phyloP scores from a whole-genome alignment of 2,329 filamentous ascomycete species.

The Aspergillus sp. region DNA sequence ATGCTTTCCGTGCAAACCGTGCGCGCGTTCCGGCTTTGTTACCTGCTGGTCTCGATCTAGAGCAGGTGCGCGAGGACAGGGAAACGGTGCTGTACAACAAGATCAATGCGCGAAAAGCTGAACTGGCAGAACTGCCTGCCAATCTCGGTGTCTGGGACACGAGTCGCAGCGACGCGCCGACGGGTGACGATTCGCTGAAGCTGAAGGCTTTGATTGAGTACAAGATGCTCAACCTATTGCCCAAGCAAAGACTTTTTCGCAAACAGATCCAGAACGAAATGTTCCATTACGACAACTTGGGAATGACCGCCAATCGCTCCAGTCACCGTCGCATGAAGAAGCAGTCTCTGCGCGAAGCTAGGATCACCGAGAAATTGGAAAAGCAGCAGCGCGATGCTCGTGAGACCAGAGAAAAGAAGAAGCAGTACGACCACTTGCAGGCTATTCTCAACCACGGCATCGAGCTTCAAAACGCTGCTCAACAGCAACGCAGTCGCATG shows the following conservation, averaged over 20 bases:
- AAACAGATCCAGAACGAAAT: conserved; percentile 85
- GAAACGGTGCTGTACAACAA: conserved; percentile 86
- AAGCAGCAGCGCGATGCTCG: conserved; percentile 96
- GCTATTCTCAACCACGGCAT: conserved; percentile 75
- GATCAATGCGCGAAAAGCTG: conserved; percentile 74
- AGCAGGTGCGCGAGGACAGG: conserved; percentile 76
- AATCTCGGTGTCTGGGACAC: conserved; percentile 86
- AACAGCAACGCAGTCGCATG: conserved; percentile 63
- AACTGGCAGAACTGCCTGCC: conserved; percentile 75
- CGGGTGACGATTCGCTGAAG: conserved; percentile 75
- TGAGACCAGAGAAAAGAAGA: conserved; percentile 95
- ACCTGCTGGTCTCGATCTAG: conserved; percentile 79
- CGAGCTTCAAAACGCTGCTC: conserved; percentile 65
- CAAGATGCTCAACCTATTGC: conserved; percentile 80
- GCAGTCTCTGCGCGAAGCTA: conserved; percentile 87
- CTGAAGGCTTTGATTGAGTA: conserved; percentile 89
- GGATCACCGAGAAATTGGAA: conserved; percentile 97
- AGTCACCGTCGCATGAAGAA: conserved; percentile 94
- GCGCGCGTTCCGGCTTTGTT: conserved; percentile 80
- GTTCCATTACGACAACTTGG: conserved; percentile 90
- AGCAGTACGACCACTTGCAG: conserved; percentile 84
- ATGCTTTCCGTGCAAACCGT: conserved; percentile 67
- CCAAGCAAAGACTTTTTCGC: conserved; percentile 78
- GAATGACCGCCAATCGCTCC: conserved; percentile 91
- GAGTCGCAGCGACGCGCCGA: conserved; percentile 57